phyloP scores from a whole-genome alignment of 306 rosid genomes.

The Quercus agrifolia region DNA sequence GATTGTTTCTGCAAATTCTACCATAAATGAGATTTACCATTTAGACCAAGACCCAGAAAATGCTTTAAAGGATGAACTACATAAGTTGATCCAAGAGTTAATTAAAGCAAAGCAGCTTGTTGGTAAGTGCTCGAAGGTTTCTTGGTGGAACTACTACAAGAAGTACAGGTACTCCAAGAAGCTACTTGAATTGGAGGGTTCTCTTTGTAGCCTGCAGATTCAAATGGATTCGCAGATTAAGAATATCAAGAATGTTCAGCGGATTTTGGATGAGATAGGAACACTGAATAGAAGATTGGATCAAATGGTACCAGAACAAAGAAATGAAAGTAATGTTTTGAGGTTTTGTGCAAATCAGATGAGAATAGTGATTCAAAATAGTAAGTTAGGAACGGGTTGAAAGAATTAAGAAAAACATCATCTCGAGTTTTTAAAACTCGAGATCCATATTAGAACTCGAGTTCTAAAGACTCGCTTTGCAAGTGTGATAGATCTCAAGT shows the following conservation, averaged over 20 bases:
- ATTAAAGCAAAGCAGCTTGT: constrained; percentile 26
- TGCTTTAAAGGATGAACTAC: neutral
- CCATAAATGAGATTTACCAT: neutral
- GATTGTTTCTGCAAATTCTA: neutral
- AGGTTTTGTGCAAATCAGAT: no score
- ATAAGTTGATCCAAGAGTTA: neutral
- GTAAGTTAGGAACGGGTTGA: no score
- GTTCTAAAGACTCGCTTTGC: no score
- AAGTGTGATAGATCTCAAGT: no score
- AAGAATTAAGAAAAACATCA: no score
- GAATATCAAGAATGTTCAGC: neutral
- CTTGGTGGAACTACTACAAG: constrained; percentile 16
- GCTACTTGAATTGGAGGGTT: constrained; percentile 3
- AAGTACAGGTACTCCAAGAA: constrained; percentile 12
- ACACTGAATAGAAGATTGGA: neutral
- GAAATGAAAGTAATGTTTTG: neutral
- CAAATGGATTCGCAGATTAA: constrained; percentile 1
- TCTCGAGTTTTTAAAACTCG: no score
- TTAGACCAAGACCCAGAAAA: neutral
- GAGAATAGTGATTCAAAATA: no score
- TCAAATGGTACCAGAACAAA: neutral
- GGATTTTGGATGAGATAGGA: neutral
- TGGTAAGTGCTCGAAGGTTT: constrained; percentile 16
- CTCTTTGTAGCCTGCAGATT: constrained; percentile 6
- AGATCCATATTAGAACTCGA: no score